Conservation (phyloP, 31 red algal genomes). For the Odonthalia washingtoniensis region DNA sequence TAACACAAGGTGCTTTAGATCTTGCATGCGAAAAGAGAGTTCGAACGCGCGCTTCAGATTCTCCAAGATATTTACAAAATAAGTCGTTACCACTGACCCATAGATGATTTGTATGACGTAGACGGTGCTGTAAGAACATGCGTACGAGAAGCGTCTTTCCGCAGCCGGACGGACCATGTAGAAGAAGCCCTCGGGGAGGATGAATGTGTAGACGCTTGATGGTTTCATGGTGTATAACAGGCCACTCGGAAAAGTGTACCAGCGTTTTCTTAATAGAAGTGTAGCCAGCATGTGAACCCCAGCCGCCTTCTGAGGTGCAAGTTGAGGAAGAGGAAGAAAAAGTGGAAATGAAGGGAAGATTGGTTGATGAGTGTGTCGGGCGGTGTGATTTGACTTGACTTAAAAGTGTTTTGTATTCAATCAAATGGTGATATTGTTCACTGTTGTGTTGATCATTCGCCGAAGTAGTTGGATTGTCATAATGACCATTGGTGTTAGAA, state of each 20-base stretch:
- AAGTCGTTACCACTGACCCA: conserved; percentile 84
- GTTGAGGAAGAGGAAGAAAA: too few species aligned
- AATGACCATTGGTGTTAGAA: conserved; percentile 13
- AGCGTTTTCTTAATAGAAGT: conserved; percentile 30
- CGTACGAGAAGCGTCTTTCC: conserved; percentile 81
- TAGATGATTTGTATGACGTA: conserved; percentile 74
- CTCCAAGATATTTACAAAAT: conserved; percentile 92
- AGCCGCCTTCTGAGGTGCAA: background rate
- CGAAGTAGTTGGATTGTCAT: conserved; percentile 7
- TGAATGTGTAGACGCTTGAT: conserved; percentile 70
- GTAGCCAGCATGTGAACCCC: conserved; percentile 58
- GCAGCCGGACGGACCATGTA: conserved; percentile 85
- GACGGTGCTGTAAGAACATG: conserved; percentile 44
- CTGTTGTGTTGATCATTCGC: conserved; percentile 11
- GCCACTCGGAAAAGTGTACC: conserved; percentile 73
- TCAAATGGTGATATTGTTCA: background rate
- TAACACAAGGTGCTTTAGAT: conserved; percentile 75
- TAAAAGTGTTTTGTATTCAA: conserved; percentile 24
- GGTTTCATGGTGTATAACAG: conserved; percentile 67
- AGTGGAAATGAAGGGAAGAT: too few species aligned
- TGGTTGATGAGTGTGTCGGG: too few species aligned
- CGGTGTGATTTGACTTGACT: background rate
- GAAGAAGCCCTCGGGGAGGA: conserved; percentile 73
- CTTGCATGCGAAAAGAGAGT: conserved; percentile 83
- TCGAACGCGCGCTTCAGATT: conserved; percentile 87